Evolutionary conservation across 306 rosid species (phyloP).

Genomic region (Cyclanthera cordifolia): DNA sequence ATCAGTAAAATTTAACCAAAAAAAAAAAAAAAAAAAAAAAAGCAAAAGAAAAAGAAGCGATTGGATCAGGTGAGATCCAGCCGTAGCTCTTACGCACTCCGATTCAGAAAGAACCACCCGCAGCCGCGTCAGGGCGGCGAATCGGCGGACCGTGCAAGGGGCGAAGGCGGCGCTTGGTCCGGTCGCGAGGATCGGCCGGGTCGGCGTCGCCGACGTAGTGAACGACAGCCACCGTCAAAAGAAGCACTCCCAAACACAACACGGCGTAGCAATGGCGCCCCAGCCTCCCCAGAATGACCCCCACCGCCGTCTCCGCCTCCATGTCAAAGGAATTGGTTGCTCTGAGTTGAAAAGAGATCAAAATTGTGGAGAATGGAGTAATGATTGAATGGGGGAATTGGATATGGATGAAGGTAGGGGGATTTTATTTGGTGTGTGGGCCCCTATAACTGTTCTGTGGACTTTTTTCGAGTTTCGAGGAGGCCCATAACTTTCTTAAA

Average conservation of each 20-base stretch:
- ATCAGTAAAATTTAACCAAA: not conserved
- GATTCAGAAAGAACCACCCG: not conserved
- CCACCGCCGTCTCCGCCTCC: constrained; percentile 8
- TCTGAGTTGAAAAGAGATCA: not conserved
- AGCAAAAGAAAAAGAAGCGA: no score
- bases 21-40: no score
- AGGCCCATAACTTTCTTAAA: no score
- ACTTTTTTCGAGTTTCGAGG: not conserved
- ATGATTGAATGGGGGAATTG: not conserved
- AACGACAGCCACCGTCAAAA: constrained; percentile 18
- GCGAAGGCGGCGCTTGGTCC: constrained; percentile 17
- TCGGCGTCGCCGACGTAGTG: constrained; percentile 15
- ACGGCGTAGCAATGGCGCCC: constrained; percentile 30
- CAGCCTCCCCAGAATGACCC: constrained; percentile 16
- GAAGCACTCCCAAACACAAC: constrained; percentile 31
- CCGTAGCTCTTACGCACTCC: not conserved
- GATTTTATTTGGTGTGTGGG: not conserved
- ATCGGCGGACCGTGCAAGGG: constrained; percentile 13
- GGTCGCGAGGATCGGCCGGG: not conserved
- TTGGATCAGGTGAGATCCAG: not conserved
- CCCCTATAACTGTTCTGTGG: not conserved
- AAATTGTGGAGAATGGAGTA: not conserved
- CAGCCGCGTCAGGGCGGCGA: not conserved
- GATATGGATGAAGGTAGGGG: not conserved
- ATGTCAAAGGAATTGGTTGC: not conserved